These are phyloP conservation scores for Wallacemonas sp. DNA, from an alignment of 208 protist genomes.

Conservation along the genomic window DNA sequence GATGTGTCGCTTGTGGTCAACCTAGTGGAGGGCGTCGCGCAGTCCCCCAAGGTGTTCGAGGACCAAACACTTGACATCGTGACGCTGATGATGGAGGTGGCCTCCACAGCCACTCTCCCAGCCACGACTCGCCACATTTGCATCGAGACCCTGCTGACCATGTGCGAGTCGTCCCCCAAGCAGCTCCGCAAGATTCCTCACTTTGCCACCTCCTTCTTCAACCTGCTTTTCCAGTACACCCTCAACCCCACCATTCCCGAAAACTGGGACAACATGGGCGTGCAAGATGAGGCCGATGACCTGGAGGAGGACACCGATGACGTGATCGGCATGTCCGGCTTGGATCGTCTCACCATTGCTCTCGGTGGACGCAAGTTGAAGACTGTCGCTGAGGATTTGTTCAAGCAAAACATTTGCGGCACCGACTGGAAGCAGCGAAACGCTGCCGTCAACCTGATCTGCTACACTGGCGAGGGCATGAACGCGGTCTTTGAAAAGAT, in stretches of 20 bases:
- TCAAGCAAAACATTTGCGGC: constrained; percentile 69
- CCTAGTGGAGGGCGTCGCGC: constrained; percentile 58
- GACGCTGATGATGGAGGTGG: constrained; percentile 76
- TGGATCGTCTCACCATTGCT: constrained; percentile 78
- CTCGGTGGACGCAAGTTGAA: constrained; percentile 82
- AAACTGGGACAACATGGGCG: constrained; percentile 66
- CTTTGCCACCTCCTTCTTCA: constrained; percentile 78
- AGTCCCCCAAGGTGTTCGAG: constrained; percentile 59
- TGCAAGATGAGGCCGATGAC: constrained; percentile 63
- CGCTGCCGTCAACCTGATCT: constrained; percentile 75
- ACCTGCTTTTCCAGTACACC: constrained; percentile 87
- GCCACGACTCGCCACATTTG: constrained; percentile 70
- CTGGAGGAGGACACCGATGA: constrained; percentile 66
- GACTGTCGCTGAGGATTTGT: constrained; percentile 60
- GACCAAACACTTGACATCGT: constrained; percentile 51
- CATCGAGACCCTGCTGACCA: constrained; percentile 79
- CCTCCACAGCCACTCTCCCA: constrained; percentile 51
- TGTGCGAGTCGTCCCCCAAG: constrained; percentile 82
- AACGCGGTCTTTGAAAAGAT: constrained; percentile 56
- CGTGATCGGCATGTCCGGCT: constrained; percentile 58
- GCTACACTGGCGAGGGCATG: constrained; percentile 76
- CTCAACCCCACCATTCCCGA: constrained; percentile 58
- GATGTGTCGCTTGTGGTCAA: constrained; percentile 46
- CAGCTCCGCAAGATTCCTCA: constrained; percentile 75
- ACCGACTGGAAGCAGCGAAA: constrained; percentile 76